Percentiles rank a stretch among this genome's conserved stretches.
These are phyloP conservation scores for Saccharum hybrid DNA, from an alignment of 202 grass and related monocot species.

Conservation along the genomic window DNA sequence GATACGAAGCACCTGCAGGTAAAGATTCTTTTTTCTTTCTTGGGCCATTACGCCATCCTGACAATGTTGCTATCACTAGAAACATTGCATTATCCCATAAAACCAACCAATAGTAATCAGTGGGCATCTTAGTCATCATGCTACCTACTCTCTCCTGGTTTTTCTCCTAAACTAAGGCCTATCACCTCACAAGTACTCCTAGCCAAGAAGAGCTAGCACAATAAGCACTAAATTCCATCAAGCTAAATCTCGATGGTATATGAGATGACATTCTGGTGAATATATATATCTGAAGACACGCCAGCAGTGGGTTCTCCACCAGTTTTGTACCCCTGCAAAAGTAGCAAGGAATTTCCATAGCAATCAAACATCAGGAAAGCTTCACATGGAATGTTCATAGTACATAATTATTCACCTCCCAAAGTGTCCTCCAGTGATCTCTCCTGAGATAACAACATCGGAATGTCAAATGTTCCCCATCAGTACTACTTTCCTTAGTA, in stretches of 20 bases:
- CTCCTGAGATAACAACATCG: background rate
- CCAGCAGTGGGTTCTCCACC: constrained; percentile 48
- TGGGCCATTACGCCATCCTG: constrained; percentile 38
- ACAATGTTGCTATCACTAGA: constrained; percentile 48
- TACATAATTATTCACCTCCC: constrained; percentile 24
- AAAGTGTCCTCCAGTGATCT: background rate
- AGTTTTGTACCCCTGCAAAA: constrained; percentile 23
- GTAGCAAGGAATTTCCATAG: background rate
- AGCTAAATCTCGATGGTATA: background rate
- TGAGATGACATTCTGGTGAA: constrained; percentile 14
- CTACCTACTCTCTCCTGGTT: constrained; percentile 41
- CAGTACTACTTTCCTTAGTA: background rate
- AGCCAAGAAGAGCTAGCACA: constrained; percentile 29
- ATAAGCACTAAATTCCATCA: background rate
- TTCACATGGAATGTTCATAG: constrained; percentile 37
- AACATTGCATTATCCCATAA: constrained; percentile 50
- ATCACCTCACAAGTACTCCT: constrained; percentile 32
- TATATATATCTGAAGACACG: constrained; percentile 23
- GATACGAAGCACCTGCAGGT: constrained; percentile 47
- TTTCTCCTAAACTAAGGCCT: constrained; percentile 42
- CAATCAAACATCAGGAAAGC: constrained; percentile 24
- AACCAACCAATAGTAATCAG: constrained; percentile 54
- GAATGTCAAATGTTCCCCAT: constrained; percentile 2
- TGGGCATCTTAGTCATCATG: constrained; percentile 57
- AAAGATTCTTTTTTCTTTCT: constrained; percentile 45